phyloP scores from a whole-genome alignment of 192 early-diverging fungal genomes.

The Rhizophagus clarus region DNA sequence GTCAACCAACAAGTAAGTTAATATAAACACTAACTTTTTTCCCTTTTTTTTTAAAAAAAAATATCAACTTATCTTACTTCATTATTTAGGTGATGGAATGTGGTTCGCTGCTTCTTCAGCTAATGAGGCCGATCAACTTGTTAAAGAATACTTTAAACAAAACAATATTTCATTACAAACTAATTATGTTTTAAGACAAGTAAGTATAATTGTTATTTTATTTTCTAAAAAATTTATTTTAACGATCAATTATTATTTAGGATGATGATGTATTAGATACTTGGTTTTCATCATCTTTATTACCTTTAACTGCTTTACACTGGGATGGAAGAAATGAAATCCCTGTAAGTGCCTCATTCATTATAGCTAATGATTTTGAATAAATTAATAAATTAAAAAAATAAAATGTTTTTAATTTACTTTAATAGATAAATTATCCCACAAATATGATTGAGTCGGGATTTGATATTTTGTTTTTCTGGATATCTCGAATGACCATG shows the following conservation, averaged over 20 bases:
- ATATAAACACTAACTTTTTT: neutral
- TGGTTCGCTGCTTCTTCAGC: conserved; percentile 71
- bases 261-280: conserved; percentile 97
- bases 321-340: conserved; percentile 41
- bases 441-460: conserved; percentile 90
- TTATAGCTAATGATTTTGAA: neutral
- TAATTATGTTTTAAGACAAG: conserved; percentile 35
- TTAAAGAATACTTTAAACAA: conserved; percentile 48
- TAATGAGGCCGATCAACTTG: conserved; percentile 60
- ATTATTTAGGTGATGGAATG: conserved; percentile 45
- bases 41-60: neutral
- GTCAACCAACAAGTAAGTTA: neutral
- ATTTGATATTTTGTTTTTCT: conserved; percentile 97
- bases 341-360: conserved; percentile 30
- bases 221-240: conserved; percentile 3
- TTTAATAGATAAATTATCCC: conserved; percentile 69
- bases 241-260: conserved; percentile 42
- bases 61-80: neutral
- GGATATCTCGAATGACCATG: conserved; percentile 98
- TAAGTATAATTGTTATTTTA: conserved; percentile 37
- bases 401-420: conserved; percentile 38
- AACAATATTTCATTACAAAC: conserved; percentile 43
- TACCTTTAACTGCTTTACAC: conserved; percentile 78
- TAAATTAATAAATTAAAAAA: neutral
- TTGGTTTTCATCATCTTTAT: conserved; percentile 95